Base-by-base conservation (phyloP, 75 land plant genomes). In the Pinus albicaulis region DNA sequence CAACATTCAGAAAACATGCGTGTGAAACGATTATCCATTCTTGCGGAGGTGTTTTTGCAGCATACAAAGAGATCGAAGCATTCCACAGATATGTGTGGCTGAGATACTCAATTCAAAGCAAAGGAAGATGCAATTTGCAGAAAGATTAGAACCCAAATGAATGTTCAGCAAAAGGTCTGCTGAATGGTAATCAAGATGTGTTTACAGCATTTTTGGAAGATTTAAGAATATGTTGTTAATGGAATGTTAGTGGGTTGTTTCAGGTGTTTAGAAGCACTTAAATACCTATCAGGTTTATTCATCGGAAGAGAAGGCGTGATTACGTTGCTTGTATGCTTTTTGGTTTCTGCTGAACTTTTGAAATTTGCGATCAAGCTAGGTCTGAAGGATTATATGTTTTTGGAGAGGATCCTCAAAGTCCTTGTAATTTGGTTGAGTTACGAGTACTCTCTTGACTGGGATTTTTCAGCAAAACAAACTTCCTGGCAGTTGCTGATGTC, bases 401-500 rank as follows among this genome's bases (percentile, higher is more conserved):
- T 71, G 85, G 90, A 38, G 71, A 78, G 25, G 69, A 84, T 44
- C 26, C 61, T 41, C 82, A 85, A 62, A 24, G 53, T 23, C 73
- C 85, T 28, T 63, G 56, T 20, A 70, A 70, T 12, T 69, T 88
- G 71, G 70, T 85, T n/a, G 82, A 75, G 31, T 31, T 31, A 1
- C 1, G 31, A 31, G 77, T 64, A 66, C 19, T 81, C 90, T 20
- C 71, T 87, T 59, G 64, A 68, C 17, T 90, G 92, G 92, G 90
- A 82, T 23, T 77, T 55, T 62, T 19, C 79, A 3, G 87, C 87
- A 62, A 85, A 90, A 28, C 87, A 88, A 16, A 80, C 70, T 14
- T 80, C 87, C 17, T 87, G 92, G 92, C 72, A 74, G 59, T 74
- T 90, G 56, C 59, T 90, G 36, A 79, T 70, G 22, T 86, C 90